Evolutionary conservation across 139 green algal species (phyloP).

Genomic region (Diplosphaera chodatii): DNA sequence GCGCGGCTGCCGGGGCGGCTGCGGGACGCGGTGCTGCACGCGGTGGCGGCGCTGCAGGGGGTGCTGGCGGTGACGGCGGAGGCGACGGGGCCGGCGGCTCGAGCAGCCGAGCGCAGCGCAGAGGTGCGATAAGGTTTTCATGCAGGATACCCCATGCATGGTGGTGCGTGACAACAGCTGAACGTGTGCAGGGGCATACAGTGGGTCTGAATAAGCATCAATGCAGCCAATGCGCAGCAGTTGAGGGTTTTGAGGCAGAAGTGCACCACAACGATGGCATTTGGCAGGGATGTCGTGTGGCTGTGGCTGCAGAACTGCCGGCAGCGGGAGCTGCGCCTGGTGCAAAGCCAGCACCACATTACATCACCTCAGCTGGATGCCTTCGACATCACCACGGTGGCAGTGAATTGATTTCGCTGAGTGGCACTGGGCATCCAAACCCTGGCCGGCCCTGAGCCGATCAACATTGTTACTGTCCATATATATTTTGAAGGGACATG

Average conservation of each 20-base stretch:
- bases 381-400: neutral
- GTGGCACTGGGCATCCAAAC: no score
- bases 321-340: conserved; percentile 45
- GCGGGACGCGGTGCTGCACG: conserved; percentile 49
- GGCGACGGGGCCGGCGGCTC: neutral
- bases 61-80: conserved; percentile 46
- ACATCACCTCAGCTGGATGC: neutral
- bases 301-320: conserved; percentile 16
- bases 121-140: conserved; percentile 5
- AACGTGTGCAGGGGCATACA: no score
- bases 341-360: conserved; percentile 32
- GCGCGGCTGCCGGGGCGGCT: neutral
- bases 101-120: conserved; percentile 15
- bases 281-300: no score
- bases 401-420: neutral
- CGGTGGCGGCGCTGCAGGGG: conserved; percentile 58
- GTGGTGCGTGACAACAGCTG: neutral
- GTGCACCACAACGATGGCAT: no score
- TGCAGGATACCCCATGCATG: neutral
- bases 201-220: no score
- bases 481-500: no score
- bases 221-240: no score
- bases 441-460: no score
- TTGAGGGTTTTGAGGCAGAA: no score
- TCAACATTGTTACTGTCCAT: no score